phyloP scores from a whole-genome alignment of 2,329 filamentous ascomycete genomes.

The Sporothrix curviconia region DNA sequence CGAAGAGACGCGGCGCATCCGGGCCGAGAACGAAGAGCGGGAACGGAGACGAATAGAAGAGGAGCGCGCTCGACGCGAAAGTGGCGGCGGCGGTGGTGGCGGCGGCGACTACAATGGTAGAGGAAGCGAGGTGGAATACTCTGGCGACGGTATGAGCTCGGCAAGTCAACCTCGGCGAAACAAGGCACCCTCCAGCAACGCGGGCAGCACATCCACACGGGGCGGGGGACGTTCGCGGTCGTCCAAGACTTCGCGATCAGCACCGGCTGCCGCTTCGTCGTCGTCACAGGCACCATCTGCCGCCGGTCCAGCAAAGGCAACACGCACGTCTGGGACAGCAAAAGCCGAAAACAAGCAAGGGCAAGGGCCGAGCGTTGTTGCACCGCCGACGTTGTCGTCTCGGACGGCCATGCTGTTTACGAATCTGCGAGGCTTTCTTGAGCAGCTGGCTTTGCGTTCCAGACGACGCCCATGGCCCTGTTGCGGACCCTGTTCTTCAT shows the following conservation, averaged over 20 bases:
- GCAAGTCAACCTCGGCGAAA: slow-evolving; percentile 62
- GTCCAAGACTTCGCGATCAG: slow-evolving; percentile 21
- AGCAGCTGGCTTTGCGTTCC: slow-evolving; percentile 44
- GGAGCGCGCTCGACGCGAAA: slow-evolving; percentile 42
- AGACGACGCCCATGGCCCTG: slow-evolving; percentile 51
- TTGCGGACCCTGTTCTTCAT: slow-evolving; percentile 69
- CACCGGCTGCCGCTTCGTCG: neutral
- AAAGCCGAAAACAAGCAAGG: slow-evolving; percentile 3
- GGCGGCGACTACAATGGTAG: neutral
- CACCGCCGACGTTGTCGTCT: slow-evolving; percentile 33
- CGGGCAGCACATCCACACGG: slow-evolving; percentile 27
- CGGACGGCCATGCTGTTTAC: slow-evolving; percentile 47
- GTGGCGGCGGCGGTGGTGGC: slow-evolving; percentile 40
- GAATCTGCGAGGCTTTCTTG: slow-evolving; percentile 46
- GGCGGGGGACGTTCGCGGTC: slow-evolving; percentile 27
- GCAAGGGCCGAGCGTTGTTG: slow-evolving; percentile 9
- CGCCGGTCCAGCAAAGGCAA: neutral
- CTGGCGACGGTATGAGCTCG: slow-evolving; percentile 12
- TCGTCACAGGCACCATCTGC: neutral
- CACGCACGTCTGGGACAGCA: neutral
- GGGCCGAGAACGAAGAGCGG: slow-evolving; percentile 54
- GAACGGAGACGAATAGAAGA: slow-evolving; percentile 48
- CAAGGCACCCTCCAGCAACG: slow-evolving; percentile 35
- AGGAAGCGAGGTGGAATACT: neutral
- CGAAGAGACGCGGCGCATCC: slow-evolving; percentile 48